A percentile compares a stretch with the other conserved stretches of the same genome.
Conservation (phyloP, 2,329 filamentous ascomycete genomes). For the Hirsutella rhossiliensis region DNA sequence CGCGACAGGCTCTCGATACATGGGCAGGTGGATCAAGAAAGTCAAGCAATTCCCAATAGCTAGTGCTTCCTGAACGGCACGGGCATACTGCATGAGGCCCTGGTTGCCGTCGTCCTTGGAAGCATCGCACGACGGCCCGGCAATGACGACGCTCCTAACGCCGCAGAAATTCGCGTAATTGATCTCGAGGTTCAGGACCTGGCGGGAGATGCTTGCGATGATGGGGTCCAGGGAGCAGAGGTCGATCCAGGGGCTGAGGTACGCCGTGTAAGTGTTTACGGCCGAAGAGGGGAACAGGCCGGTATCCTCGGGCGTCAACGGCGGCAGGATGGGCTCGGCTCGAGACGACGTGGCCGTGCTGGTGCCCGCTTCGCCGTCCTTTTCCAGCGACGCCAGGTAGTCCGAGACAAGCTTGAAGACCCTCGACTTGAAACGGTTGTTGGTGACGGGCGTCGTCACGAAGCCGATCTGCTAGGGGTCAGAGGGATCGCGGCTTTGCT, state of each 20-base stretch:
- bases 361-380: constrained; percentile 22
- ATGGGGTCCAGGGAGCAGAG: constrained; percentile 71
- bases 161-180: constrained; percentile 95
- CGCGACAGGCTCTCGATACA: constrained; percentile 60
- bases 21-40: constrained; percentile 70
- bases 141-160: constrained; percentile 68
- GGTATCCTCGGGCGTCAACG: constrained; percentile 72
- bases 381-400: constrained; percentile 37
- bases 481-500: neutral
- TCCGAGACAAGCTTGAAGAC: constrained; percentile 49
- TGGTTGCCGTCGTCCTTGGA: constrained; percentile 35
- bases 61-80: constrained; percentile 71
- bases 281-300: constrained; percentile 54
- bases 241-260: constrained; percentile 88
- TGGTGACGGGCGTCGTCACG: constrained; percentile 69
- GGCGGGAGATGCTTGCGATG: constrained; percentile 75
- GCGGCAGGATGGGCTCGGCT: constrained; percentile 46
- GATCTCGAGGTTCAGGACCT: constrained; percentile 82
- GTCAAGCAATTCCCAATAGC: constrained; percentile 64
- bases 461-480: constrained; percentile 53
- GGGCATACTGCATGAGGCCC: constrained; percentile 64
- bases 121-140: constrained; percentile 59
- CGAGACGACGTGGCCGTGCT: constrained; percentile 32
- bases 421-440: constrained; percentile 55
- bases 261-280: constrained; percentile 63